Percentiles rank a stretch among this genome's conserved stretches.
phyloP scores from a whole-genome alignment of 768 basidiomycete species.

The Strobilomyces echinocephalus region DNA sequence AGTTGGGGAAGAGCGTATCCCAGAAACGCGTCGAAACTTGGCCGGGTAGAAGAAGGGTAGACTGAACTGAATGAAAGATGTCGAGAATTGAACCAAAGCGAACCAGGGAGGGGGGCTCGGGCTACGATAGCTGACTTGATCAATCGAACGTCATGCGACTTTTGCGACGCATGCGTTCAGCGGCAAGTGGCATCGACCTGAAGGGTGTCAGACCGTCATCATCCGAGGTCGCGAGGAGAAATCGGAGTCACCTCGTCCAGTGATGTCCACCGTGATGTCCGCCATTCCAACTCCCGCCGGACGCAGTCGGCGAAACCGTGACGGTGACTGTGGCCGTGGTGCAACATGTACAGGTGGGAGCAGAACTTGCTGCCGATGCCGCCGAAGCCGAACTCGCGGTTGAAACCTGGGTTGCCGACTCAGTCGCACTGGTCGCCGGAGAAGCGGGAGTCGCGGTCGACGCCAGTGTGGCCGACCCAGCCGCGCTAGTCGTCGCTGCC shows the following conservation, averaged over 20 bases:
- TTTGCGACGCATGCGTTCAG: constrained; percentile 5
- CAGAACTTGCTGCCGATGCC: neutral
- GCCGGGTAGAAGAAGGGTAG: neutral
- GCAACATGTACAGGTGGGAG: constrained; percentile 1
- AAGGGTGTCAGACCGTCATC: neutral
- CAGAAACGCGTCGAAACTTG: neutral
- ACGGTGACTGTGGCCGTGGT: constrained; percentile 14
- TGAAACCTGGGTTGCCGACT: neutral
- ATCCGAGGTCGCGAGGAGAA: neutral
- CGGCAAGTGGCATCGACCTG: neutral
- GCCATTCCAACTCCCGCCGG: neutral
- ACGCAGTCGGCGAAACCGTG: constrained; percentile 1
- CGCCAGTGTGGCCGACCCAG: neutral
- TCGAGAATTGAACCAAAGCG: neutral
- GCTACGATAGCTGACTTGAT: neutral
- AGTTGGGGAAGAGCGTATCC: neutral
- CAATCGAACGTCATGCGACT: constrained; percentile 2
- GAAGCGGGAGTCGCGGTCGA: constrained; percentile 1
- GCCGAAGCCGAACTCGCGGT: neutral
- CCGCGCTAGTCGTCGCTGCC: neutral
- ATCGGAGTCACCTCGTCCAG: constrained; percentile 2
- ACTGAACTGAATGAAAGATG: neutral
- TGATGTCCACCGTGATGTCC: neutral
- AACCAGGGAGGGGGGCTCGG: neutral
- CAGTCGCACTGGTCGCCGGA: neutral